Percentiles rank a stretch among this genome's conserved stretches.
These are phyloP conservation scores for Trichoderma atrobrunneum DNA, from an alignment of 2,329 filamentous ascomycete species.

Conservation along the genomic window DNA sequence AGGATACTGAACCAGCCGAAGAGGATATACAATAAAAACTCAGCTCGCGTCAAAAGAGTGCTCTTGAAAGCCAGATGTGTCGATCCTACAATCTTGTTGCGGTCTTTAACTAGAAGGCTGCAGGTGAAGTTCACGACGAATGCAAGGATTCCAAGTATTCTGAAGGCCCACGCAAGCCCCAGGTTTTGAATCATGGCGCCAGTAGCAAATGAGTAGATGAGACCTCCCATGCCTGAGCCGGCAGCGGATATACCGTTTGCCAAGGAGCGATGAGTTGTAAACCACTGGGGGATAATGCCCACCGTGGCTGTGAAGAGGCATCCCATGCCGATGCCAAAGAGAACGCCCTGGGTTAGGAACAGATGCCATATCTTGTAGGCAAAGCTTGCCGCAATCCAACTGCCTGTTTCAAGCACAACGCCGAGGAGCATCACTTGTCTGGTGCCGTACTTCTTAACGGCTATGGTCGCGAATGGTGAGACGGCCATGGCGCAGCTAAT, in stretches of 20 bases:
- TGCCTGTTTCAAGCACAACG: constrained; percentile 59
- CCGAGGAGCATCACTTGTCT: constrained; percentile 63
- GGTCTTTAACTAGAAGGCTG: constrained; percentile 63
- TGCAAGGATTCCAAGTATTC: constrained; percentile 61
- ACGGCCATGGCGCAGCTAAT: constrained; percentile 55
- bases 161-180: constrained; percentile 64
- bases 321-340: constrained; percentile 77
- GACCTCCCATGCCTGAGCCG: constrained; percentile 73
- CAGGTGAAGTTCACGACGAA: constrained; percentile 63
- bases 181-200: constrained; percentile 66
- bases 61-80: constrained; percentile 65
- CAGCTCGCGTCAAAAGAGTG: constrained; percentile 55
- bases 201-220: constrained; percentile 64
- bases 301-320: constrained; percentile 70
- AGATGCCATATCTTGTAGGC: constrained; percentile 69
- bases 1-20: constrained; percentile 72
- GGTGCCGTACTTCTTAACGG: constrained; percentile 61
- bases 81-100: constrained; percentile 69
- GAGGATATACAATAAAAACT: constrained; percentile 62
- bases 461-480: constrained; percentile 64
- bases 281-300: constrained; percentile 71
- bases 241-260: constrained; percentile 66
- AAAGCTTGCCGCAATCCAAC: constrained; percentile 69
- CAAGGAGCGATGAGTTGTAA: constrained; percentile 63
- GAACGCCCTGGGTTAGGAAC: constrained; percentile 69